Evolutionary conservation across 2,329 filamentous ascomycete species (phyloP).

Genomic region (Lecanoromycetidae sp.): DNA sequence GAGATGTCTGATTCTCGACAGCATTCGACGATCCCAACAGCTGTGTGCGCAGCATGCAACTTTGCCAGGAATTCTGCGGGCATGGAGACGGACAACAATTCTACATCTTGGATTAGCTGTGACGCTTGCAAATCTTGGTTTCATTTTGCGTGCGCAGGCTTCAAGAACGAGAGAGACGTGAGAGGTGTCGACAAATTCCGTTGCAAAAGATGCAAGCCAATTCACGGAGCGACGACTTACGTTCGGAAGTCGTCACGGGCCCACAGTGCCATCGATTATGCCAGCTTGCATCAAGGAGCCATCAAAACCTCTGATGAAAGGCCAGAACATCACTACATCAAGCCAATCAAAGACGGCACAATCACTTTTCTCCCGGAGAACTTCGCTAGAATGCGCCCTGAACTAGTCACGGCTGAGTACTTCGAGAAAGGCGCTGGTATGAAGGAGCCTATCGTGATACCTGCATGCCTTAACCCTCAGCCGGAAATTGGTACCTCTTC

Average conservation of each 20-base stretch:
- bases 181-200: constrained; percentile 57
- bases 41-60: constrained; percentile 46
- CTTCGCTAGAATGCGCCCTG: constrained; percentile 52
- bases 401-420: constrained; percentile 50
- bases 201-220: constrained; percentile 46
- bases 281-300: constrained; percentile 53
- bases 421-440: constrained; percentile 52
- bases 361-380: constrained; percentile 49
- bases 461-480: constrained; percentile 47
- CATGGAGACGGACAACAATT: constrained; percentile 41
- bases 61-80: constrained; percentile 41
- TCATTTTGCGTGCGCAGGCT: constrained; percentile 55
- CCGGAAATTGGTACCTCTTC: constrained; percentile 21
- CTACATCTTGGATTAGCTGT: constrained; percentile 49
- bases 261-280: constrained; percentile 56
- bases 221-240: constrained; percentile 52
- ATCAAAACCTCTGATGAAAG: constrained; percentile 53
- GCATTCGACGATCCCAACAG: constrained; percentile 25
- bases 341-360: constrained; percentile 53
- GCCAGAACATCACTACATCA: constrained; percentile 55
- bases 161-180: constrained; percentile 51
- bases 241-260: constrained; percentile 55
- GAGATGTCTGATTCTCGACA: background rate
- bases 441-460: constrained; percentile 55
- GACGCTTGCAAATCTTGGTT: constrained; percentile 59